These are phyloP conservation scores for Larix sibirica DNA, from an alignment of 83 land plant genomes.

Conservation along the genomic window DNA sequence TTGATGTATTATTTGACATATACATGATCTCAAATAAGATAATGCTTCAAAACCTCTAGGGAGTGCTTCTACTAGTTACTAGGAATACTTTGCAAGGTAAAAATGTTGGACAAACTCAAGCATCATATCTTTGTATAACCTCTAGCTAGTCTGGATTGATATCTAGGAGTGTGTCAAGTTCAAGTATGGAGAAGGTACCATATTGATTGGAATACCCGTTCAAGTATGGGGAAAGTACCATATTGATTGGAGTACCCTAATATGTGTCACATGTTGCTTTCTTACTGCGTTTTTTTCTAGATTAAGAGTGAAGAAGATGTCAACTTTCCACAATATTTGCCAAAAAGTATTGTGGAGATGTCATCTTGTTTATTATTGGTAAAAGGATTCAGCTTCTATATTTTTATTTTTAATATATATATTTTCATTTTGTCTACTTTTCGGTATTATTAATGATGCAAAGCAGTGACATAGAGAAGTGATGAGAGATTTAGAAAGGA, in stretches of 20 bases:
- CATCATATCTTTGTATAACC: constrained; percentile 60
- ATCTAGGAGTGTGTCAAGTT: constrained; percentile 79
- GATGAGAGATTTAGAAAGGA: no score
- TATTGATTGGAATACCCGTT: no score
- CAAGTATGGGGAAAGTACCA: constrained; percentile 75
- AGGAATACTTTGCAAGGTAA: constrained; percentile 22
- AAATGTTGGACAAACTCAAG: constrained; percentile 26
- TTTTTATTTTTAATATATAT: no score
- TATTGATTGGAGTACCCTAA: background rate
- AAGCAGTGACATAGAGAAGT: no score
- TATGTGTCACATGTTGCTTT: background rate
- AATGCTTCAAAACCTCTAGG: constrained; percentile 1
- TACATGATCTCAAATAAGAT: background rate
- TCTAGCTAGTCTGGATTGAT: constrained; percentile 78
- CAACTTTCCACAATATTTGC: constrained; percentile 87
- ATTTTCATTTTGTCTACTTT: no score
- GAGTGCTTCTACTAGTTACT: background rate
- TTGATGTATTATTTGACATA: background rate
- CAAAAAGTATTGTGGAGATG: constrained; percentile 63
- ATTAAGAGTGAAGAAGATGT: constrained; percentile 58
- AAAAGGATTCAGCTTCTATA: background rate
- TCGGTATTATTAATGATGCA: no score
- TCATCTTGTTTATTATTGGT: background rate
- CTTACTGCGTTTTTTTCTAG: no score
- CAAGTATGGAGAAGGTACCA: no score